Base-by-base conservation (phyloP, 176 grass and related monocot genomes). In the Areca catechu region DNA sequence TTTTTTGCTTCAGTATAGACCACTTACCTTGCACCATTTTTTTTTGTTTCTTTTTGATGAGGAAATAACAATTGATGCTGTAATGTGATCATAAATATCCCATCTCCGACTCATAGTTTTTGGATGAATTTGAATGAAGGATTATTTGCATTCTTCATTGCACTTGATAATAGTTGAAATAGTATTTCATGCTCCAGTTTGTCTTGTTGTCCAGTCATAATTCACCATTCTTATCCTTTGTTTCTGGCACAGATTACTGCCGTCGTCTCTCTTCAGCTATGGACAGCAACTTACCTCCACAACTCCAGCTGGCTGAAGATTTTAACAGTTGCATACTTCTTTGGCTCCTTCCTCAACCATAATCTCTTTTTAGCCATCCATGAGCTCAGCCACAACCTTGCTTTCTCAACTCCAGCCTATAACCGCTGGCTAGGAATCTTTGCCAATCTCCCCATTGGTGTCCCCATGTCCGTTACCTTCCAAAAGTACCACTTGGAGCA, bases 321-420 rank as follows among this genome's bases (percentile, higher is more conserved):
- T 3, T 54, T 89, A 66, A 61, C 15, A 7, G 37, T 93, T 5
- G 81, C 88, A 60, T 98, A 98, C 60, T 93, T 98, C 70, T 98
- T 98, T 2, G 94, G 94, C 23, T 92, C 94, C 60, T 98, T 98
- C 49, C 76, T 98, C 43, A 98, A 98, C 76, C 88, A 98, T 70
- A 98, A 98, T 20, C 81, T 98, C 59, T 98, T 98, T 73, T 74
- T 93, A 7, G 94, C 88, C 15, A 98, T 93, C 60, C 94, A 93
- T 10, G 88, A 98, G 23, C 84, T 98, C 49, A 89, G 87, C 79
- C 94, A 98, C 84, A 98, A 98, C 28, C 94, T 98, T 2, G 94
- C 94, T 27, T 98, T 98, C 70, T 18, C 94, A n/a, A 83, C 79
- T 14, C 94, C 88, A 56, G 73, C 63, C 22, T 72, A 74, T 15